Conservation (phyloP, 164 flowering plant genomes). For the Hamamelis virginiana region DNA sequence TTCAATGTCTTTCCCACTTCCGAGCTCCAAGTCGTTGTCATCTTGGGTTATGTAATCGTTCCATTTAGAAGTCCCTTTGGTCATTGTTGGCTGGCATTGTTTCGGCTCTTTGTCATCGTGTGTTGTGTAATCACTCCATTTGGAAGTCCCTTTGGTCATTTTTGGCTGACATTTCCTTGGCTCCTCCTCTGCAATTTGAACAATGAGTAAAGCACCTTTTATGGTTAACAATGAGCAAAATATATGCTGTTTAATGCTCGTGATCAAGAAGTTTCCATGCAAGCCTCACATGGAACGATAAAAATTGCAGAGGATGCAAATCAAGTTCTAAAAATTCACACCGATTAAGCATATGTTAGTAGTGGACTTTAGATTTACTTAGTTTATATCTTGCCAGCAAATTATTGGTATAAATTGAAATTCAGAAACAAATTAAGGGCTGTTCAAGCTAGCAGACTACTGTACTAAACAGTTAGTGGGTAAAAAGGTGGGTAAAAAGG, state of each 20-base stretch:
- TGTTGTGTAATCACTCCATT: conserved; percentile 46
- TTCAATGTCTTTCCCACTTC: conserved; percentile 4
- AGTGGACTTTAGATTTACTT: too few species aligned
- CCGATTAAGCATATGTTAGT: too few species aligned
- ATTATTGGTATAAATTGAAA: too few species aligned
- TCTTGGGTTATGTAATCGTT: conserved; percentile 41
- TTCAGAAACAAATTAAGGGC: too few species aligned
- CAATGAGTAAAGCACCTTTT: not conserved
- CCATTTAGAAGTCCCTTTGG: conserved; percentile 46
- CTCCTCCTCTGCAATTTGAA: conserved; percentile 22
- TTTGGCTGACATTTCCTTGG: conserved; percentile 10
- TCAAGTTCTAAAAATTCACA: too few species aligned
- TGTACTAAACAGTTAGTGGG: too few species aligned
- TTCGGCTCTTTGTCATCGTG: conserved; percentile 22
- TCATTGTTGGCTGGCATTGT: not conserved
- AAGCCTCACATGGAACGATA: not conserved
- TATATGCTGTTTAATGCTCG: not conserved
- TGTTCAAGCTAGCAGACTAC: too few species aligned
- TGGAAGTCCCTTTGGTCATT: conserved; percentile 21
- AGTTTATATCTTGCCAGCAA: too few species aligned
- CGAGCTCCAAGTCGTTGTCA: conserved; percentile 11
- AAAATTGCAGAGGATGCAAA: not conserved
- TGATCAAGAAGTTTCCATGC: not conserved
- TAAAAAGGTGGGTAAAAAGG: too few species aligned
- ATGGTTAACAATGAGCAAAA: not conserved